Percentiles rank a stretch among this genome's conserved stretches.
Conservation (phyloP, 2,329 filamentous ascomycete species). For the Aureobasidium lini region DNA sequence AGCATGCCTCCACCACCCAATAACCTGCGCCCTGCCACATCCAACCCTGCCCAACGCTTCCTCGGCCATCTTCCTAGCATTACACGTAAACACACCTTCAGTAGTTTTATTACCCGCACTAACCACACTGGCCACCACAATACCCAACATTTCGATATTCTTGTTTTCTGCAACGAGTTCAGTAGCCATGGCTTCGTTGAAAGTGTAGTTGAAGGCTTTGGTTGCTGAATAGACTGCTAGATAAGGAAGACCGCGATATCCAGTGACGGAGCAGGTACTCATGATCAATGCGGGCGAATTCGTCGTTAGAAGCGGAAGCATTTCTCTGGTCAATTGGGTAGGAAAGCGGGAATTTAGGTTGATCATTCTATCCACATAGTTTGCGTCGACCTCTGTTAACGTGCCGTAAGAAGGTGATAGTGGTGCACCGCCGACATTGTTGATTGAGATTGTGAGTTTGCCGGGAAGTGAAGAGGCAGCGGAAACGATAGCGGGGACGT, state of each 20-base stretch:
- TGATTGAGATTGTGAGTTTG: conserved; percentile 47
- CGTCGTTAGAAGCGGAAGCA: conserved; percentile 39
- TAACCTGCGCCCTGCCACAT: conserved; percentile 18
- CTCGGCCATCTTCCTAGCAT: conserved; percentile 18
- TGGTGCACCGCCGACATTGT: conserved; percentile 46
- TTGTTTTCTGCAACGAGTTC: conserved; percentile 36
- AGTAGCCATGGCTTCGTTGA: conserved; percentile 33
- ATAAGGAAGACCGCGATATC: conserved; percentile 39
- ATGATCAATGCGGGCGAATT: conserved; percentile 41
- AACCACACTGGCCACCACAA: conserved; percentile 30
- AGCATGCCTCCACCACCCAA: conserved; percentile 22
- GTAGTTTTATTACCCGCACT: conserved; percentile 22
- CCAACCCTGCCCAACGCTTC: conserved; percentile 19
- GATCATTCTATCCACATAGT: conserved; percentile 37
- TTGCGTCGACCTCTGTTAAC: conserved; percentile 30
- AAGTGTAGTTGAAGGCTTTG: conserved; percentile 41
- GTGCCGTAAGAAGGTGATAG: conserved; percentile 27
- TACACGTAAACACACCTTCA: conserved; percentile 20
- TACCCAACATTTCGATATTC: conserved; percentile 33
- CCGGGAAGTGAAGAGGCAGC: conserved; percentile 25
- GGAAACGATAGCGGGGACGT: conserved; percentile 20
- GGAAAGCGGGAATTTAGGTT: conserved; percentile 46
- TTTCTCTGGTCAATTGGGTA: conserved; percentile 38
- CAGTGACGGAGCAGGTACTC: conserved; percentile 43
- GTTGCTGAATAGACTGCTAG: conserved; percentile 38